These are phyloP conservation scores for Trichophyton mentagrophytes DNA, from an alignment of 2,329 filamentous ascomycete species.

Conservation along the genomic window DNA sequence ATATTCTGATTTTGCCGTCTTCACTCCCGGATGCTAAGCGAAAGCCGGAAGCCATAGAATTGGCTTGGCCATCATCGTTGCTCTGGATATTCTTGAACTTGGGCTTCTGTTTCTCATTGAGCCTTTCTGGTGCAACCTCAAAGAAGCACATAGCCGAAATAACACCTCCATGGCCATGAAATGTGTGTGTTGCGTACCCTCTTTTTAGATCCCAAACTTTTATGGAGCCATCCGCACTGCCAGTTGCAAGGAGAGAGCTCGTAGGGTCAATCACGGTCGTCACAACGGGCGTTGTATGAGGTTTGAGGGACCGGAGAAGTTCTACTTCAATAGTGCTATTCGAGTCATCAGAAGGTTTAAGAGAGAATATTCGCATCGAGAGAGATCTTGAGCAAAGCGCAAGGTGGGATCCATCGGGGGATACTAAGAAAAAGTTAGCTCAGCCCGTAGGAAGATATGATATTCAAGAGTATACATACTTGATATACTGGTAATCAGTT, in stretches of 20 bases:
- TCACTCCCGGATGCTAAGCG: conserved; percentile 83
- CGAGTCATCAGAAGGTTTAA: conserved; percentile 47
- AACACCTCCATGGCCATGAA: conserved; percentile 82
- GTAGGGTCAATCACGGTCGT: conserved; percentile 75
- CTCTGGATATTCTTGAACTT: conserved; percentile 23
- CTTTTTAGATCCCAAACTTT: conserved; percentile 93
- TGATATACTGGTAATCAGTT: conserved; percentile 34
- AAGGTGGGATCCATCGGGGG: conserved; percentile 75
- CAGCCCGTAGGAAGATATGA: not conserved
- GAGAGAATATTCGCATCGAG: conserved; percentile 79
- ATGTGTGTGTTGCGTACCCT: conserved; percentile 87
- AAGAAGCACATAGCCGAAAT: conserved; percentile 90
- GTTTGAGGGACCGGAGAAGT: conserved; percentile 69
- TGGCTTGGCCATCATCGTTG: conserved; percentile 34
- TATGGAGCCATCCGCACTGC: conserved; percentile 81
- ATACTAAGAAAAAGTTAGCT: conserved; percentile 44
- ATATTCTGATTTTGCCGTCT: conserved; percentile 82
- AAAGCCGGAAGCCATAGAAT: conserved; percentile 43
- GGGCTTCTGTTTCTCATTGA: not conserved
- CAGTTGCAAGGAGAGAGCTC: conserved; percentile 80
- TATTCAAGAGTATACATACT: conserved; percentile 21
- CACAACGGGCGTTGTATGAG: conserved; percentile 79
- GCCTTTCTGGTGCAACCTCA: conserved; percentile 42
- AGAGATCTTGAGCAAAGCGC: conserved; percentile 89
- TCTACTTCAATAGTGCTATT: conserved; percentile 50